Evolutionary conservation across 441 rosid species (phyloP), one percentile per base, ranked within the genome.

Genomic region (Raphanus hybrid): DNA sequence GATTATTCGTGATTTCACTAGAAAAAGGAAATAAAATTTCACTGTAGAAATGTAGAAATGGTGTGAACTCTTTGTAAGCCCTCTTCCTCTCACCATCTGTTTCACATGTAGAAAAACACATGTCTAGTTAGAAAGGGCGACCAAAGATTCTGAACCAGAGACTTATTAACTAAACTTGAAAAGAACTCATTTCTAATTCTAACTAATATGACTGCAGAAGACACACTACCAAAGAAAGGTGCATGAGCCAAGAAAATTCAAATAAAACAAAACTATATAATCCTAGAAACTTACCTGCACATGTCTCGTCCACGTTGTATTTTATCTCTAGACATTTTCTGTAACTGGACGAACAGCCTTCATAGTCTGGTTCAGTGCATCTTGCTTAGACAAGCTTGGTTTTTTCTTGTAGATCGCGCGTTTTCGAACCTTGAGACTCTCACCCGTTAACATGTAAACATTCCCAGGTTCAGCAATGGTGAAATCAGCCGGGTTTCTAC

Each of bases 401-500:
- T 79, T 84, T 37, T 70, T 84, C 61, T 73, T 81, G 60, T 64
- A 77, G 74, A 77, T 77, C 76, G 75, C 66, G 57, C 74, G 55
- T 82, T 81, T 85, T 45, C 83, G 72, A 73, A 83, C 79, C 81
- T 83, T 87, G 11, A 91, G 86, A 77, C 83, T 87, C 72, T 85
- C 85, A 35, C 92, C 91, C 12, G 82, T 75, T 59, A 91, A 86
- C 90, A 89, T 92, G 87, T 85, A 91, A 15, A 59, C 57, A 84
- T 92, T 97, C 35, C 89, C 87, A 75, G 84, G 88, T 80, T 80
- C 97, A 69, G 97, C 88, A 9, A 79, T 9, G 68, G 89, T 88
- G 79, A 92, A 97, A 85, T 97, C 99, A 60, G 98, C 94, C 15
- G 99, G 99, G 83, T 97, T 97, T 76, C 89, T 84, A 76, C 92